Evolutionary conservation across 2,329 filamentous ascomycete genomes (phyloP), one percentile per base, ranked within the genome.

Genomic region (Penicillium sp.): DNA sequence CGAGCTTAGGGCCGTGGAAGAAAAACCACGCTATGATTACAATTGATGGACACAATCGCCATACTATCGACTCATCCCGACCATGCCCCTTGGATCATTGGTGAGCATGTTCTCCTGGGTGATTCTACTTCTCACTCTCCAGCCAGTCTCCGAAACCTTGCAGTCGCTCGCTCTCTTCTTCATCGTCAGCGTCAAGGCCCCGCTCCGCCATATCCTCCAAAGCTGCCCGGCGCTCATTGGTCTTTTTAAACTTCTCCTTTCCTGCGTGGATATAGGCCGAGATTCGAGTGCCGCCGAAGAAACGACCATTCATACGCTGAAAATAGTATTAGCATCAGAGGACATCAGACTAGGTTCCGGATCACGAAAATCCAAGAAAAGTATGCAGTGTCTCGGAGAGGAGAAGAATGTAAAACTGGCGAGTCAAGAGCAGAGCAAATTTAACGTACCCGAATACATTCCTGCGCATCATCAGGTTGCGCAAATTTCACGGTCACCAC

Each of bases 401-500:
- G 19, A 19, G 2, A 35, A n/a, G 44, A 31, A 14, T 10, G 43
- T 1, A 10, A 27, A 14, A 18, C 37, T 65, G 44, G 41, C 55
- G 3, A n/a, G 35, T n/a, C 9, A 36, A 36, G 9, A 39, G 13
- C 31, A n/a, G 19, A 39, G 46, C 31, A 49, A 44, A n/a, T 5
- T 24, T 10, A 47, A 24, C 75, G 56, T 70, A 81, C 79, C 65
- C 72, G 69, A 41, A 94, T 86, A 72, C 92, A 96, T 9, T 85
- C 86, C 58, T 81, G 80, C 3, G 93, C 94, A 2, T 89, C 85
- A 59, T 89, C 86, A 4, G 85, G 80, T 40, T 89, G 87, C 56
- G 82, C 80, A 78, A 96, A 99, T 68, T 89, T 88, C 62, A 99
- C 90, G 55, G 88, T 93, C 9, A 93, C 89, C 39, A 98, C 85